A percentile compares a stretch with the other conserved stretches of the same genome.
Evolutionary conservation across 2,329 filamentous ascomycete species (phyloP).

Genomic region (Cytospora chrysosperma): DNA sequence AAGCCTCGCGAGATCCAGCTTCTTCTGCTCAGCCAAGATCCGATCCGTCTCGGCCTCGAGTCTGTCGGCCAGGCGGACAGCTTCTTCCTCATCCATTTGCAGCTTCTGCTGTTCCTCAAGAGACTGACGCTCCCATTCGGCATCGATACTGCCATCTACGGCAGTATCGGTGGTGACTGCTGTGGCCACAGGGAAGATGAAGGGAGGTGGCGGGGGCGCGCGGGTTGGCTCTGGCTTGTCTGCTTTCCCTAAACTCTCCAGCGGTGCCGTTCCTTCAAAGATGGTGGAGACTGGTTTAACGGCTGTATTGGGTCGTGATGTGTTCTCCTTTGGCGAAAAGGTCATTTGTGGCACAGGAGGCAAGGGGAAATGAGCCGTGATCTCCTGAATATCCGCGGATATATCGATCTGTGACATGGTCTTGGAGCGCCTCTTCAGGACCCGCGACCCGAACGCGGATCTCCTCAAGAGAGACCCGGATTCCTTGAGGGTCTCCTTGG

Average conservation of each 20-base stretch:
- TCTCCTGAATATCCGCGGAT: not conserved
- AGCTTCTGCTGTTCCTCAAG: constrained; percentile 11
- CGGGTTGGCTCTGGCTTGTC: constrained; percentile 3
- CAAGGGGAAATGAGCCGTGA: constrained; percentile 7
- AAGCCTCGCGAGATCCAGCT: constrained; percentile 46
- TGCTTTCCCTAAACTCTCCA: not conserved
- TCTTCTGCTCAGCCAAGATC: constrained; percentile 50
- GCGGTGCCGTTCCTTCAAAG: not conserved
- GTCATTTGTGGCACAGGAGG: constrained; percentile 20
- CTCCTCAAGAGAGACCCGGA: constrained; percentile 1
- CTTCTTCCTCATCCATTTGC: constrained; percentile 28
- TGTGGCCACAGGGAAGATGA: constrained; percentile 19
- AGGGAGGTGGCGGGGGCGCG: constrained; percentile 6
- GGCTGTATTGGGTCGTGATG: constrained; percentile 12
- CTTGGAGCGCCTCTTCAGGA: constrained; percentile 23
- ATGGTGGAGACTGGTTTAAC: not conserved
- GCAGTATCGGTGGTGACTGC: constrained; percentile 23
- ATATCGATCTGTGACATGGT: constrained; percentile 12
- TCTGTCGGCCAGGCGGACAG: constrained; percentile 37
- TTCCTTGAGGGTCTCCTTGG: not conserved
- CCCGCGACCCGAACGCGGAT: constrained; percentile 11
- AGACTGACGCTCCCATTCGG: constrained; percentile 7
- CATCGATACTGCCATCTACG: not conserved
- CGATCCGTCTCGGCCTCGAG: constrained; percentile 49
- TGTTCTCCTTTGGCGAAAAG: constrained; percentile 9